These are phyloP conservation scores for Hanseniaspora lachancei DNA, from an alignment of 805 yeast species.

Conservation along the genomic window DNA sequence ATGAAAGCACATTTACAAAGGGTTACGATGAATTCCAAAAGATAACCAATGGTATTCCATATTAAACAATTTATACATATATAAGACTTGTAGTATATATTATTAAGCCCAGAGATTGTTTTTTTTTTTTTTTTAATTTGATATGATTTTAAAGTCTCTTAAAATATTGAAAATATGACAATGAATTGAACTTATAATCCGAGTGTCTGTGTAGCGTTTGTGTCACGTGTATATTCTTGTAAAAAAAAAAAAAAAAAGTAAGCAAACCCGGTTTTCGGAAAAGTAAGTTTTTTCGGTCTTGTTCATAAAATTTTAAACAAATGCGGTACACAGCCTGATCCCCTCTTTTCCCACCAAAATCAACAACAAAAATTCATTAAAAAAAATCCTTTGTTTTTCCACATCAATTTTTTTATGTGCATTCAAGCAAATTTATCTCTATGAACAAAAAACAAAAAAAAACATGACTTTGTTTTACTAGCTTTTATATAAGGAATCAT, in stretches of 20 bases:
- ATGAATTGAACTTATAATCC: neutral
- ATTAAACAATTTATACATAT: slow-evolving; percentile 28
- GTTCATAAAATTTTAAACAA: neutral
- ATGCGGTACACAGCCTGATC: neutral
- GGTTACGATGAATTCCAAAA: slow-evolving; percentile 97
- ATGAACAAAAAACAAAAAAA: neutral
- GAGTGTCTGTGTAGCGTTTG: neutral
- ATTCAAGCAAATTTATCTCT: no score
- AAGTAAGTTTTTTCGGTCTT: neutral
- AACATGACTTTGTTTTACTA: neutral
- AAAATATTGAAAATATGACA: neutral
- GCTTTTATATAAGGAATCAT: neutral
- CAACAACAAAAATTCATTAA: neutral
- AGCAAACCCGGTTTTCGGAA: neutral
- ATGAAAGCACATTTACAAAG: slow-evolving; percentile 77
- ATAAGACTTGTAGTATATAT: no score
- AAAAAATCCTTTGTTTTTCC: no score
- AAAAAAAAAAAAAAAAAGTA: neutral
- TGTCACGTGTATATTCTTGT: no score
- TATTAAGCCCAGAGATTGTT: no score
- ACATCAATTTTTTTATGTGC: no score
- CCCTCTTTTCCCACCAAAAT: neutral
- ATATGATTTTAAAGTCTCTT: neutral
- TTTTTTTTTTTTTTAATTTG: neutral
- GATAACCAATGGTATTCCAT: slow-evolving; percentile 93